Evolutionary conservation across 306 rosid species (phyloP).

Genomic region (Rubus idaeus): DNA sequence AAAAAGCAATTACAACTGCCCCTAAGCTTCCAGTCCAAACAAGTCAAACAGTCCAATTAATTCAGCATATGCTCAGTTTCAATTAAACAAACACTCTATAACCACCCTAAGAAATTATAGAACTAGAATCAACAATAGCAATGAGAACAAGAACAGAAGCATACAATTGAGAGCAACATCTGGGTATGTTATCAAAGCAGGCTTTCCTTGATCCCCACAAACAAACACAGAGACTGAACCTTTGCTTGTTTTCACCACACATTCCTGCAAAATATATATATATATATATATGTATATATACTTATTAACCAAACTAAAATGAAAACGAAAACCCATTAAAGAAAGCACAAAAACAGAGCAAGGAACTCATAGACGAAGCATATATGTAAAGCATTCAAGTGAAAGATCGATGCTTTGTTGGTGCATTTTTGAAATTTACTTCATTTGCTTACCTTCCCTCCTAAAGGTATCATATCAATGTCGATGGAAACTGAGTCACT

Average conservation of each 20-base stretch:
- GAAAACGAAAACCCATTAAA: slow-evolving; percentile 18
- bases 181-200: slow-evolving; percentile 80
- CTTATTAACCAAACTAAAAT: neutral
- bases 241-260: slow-evolving; percentile 73
- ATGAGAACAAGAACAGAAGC: slow-evolving; percentile 9
- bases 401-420: slow-evolving; percentile 8
- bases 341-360: neutral
- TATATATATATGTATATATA: neutral
- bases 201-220: slow-evolving; percentile 86
- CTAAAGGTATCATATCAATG: slow-evolving; percentile 68
- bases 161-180: slow-evolving; percentile 89
- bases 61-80: slow-evolving; percentile 7
- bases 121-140: slow-evolving; percentile 5
- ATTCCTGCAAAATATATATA: slow-evolving; percentile 44
- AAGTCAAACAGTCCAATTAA: slow-evolving; percentile 2
- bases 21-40: neutral
- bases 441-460: slow-evolving; percentile 57
- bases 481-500: slow-evolving; percentile 76
- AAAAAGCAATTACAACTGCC: slow-evolving; percentile 11
- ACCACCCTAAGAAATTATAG: neutral
- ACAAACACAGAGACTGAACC: slow-evolving; percentile 77
- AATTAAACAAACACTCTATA: neutral
- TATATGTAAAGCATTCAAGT: neutral
- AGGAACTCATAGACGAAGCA: neutral
- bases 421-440: neutral